phyloP scores from a whole-genome alignment of 371 early-diverging fungal genomes.

The Mucor mucedo region DNA sequence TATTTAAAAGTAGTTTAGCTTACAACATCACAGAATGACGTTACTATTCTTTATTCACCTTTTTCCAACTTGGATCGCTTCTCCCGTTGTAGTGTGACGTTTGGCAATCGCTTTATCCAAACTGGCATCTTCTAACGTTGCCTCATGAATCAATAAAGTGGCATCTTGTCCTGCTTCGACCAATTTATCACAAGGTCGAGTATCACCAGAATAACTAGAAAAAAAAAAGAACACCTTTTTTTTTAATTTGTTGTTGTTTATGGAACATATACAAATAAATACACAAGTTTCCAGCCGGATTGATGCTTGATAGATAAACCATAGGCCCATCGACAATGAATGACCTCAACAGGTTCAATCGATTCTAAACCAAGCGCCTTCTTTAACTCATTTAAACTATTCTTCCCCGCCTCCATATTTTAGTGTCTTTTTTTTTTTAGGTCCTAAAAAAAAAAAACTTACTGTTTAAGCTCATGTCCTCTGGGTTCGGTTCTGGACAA shows the following conservation, averaged over 20 bases:
- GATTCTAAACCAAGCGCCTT: conserved; percentile 52
- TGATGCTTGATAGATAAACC: conserved; percentile 72
- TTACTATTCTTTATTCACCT: conserved; percentile 36
- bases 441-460: neutral
- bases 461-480: conserved; percentile 15
- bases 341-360: conserved; percentile 72
- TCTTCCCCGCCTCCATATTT: too few relatives aligned
- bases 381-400: conserved; percentile 41
- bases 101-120: conserved; percentile 83
- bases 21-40: neutral
- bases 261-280: conserved; percentile 20
- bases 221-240: neutral
- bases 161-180: conserved; percentile 73
- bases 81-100: conserved; percentile 88
- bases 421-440: neutral
- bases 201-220: conserved; percentile 94
- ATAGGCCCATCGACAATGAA: conserved; percentile 84
- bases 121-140: conserved; percentile 90
- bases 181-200: conserved; percentile 86
- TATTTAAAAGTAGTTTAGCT: conserved; percentile 21
- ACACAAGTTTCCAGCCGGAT: conserved; percentile 74
- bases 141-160: conserved; percentile 95
- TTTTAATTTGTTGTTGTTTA: neutral
- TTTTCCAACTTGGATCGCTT: conserved; percentile 86
- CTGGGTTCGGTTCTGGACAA: conserved; percentile 5